A percentile compares a stretch with the other conserved stretches of the same genome.
These are phyloP conservation scores for Apiospora aurea DNA, from an alignment of 2,329 filamentous ascomycete genomes.

Conservation along the genomic window DNA sequence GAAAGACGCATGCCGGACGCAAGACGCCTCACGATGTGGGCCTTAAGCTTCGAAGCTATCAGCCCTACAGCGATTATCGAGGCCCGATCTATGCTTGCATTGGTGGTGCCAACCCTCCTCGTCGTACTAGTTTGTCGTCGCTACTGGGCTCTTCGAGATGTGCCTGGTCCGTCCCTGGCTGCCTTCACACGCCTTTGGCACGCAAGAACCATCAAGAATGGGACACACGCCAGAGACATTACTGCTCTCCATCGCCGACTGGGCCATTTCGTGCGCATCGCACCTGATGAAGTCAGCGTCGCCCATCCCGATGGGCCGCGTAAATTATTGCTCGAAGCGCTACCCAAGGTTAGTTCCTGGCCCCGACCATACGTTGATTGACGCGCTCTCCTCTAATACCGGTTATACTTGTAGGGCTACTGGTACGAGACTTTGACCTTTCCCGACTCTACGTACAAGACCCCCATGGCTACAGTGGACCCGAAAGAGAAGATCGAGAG, in stretches of 20 bases:
- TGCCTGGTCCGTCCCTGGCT: constrained; percentile 49
- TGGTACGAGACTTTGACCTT: constrained; percentile 47
- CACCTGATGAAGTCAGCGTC: constrained; percentile 52
- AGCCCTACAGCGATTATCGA: background rate
- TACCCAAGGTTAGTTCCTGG: constrained; percentile 40
- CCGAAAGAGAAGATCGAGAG: constrained; percentile 44
- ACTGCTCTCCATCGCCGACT: background rate
- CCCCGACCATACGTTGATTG: background rate
- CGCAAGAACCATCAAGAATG: constrained; percentile 36
- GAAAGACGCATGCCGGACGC: no score
- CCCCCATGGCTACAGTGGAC: constrained; percentile 48
- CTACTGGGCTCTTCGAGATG: constrained; percentile 23
- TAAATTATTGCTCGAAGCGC: constrained; percentile 42
- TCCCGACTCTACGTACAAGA: constrained; percentile 49
- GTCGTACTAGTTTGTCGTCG: background rate
- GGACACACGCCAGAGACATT: background rate
- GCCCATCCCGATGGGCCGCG: constrained; percentile 49
- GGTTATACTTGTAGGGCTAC: constrained; percentile 29
- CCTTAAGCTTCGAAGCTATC: background rate
- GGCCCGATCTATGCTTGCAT: background rate
- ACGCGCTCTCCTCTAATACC: background rate
- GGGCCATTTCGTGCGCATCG: constrained; percentile 52
- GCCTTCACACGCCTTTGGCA: constrained; percentile 50
- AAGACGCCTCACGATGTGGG: background rate
- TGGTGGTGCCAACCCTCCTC: background rate